Conservation (phyloP, 164 flowering plant genomes). For the Stephania yunnanensis region DNA sequence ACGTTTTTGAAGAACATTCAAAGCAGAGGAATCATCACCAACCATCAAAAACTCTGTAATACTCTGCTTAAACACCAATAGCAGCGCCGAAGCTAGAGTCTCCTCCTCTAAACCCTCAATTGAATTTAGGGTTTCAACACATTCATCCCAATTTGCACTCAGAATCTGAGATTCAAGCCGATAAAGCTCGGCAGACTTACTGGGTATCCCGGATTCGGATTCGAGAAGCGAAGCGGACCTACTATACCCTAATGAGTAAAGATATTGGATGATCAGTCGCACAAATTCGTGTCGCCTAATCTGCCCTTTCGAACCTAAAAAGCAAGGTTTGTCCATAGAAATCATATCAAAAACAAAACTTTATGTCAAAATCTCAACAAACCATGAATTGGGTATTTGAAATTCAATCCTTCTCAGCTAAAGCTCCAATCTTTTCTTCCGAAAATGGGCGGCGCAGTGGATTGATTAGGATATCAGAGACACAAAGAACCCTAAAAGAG, state of each 20-base stretch:
- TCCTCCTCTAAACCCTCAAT: conserved; percentile 43
- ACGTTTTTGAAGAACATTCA: conserved; percentile 41
- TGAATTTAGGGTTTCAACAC: conserved; percentile 32
- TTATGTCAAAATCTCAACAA: not conserved
- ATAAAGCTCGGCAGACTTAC: conserved; percentile 34
- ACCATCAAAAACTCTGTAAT: conserved; percentile 47
- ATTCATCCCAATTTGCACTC: conserved; percentile 58
- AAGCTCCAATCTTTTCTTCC: not conserved
- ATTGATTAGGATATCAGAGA: not conserved
- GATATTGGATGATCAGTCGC: conserved; percentile 53
- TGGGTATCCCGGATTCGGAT: conserved; percentile 55
- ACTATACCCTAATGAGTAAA: conserved; percentile 64
- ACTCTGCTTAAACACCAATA: conserved; percentile 49
- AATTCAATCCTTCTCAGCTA: not conserved
- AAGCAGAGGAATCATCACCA: conserved; percentile 50
- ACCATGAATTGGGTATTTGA: not conserved
- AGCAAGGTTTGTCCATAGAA: conserved; percentile 28
- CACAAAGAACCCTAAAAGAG: not conserved
- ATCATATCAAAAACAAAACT: not conserved
- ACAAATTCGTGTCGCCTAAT: conserved; percentile 63
- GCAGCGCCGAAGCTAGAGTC: conserved; percentile 42
- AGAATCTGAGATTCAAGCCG: conserved; percentile 45
- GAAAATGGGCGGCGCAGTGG: not conserved
- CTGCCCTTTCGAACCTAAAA: conserved; percentile 51
- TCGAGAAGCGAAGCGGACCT: conserved; percentile 65